Base-by-base conservation (phyloP, 306 rosid genomes). In the Castanospermum australe region DNA sequence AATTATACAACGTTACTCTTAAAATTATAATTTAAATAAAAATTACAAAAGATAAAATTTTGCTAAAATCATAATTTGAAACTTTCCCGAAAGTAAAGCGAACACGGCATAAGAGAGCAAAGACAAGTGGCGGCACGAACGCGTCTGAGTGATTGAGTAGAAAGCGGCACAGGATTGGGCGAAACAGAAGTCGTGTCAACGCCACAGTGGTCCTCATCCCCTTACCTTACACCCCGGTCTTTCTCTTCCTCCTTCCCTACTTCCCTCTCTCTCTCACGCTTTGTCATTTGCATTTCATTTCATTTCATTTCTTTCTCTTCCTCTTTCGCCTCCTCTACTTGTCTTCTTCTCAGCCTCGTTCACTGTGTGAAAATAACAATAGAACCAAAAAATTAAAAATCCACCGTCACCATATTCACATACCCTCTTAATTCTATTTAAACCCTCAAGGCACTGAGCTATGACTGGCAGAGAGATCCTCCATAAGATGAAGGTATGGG, bases 391-490 rank as follows among this genome's bases (percentile, higher is more conserved):
- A 10, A 61, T 36, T 39, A 22, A 11, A 15, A 10, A 64, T 22
- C 24, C 56, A 15, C 72, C 5, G 51, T 64, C 35, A 32, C 48
- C 12, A 5, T 67, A n/a, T 54, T 0, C 68, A 20, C 76, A 2
- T n/a, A 8, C 15, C 6, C 45, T 28, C 45, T 67, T 24, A 33
- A 1, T 36, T 9, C 22, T 72, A 77, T 67, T 73, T 32, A 82
- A 39, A 64, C 54, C 68, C 44, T 45, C 5, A 62, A 5, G 10
- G 12, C 13, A 2, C 25, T 25, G 38, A 59, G 42, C 80, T 56
- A 94, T 94, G 98, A 1, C 88, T 6, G 91, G 97, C 87, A 92
- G 17, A 79, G 97, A 92, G 76, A 87, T 94, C 62, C 81, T 94
- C 60, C 77, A 77, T 59, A 94, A 90, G 88, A 94, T 94, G 97